Evolutionary conservation across 2,329 filamentous ascomycete species (phyloP), one percentile per base, ranked within the genome.

Genomic region (Chrysoporthe puriensis): DNA sequence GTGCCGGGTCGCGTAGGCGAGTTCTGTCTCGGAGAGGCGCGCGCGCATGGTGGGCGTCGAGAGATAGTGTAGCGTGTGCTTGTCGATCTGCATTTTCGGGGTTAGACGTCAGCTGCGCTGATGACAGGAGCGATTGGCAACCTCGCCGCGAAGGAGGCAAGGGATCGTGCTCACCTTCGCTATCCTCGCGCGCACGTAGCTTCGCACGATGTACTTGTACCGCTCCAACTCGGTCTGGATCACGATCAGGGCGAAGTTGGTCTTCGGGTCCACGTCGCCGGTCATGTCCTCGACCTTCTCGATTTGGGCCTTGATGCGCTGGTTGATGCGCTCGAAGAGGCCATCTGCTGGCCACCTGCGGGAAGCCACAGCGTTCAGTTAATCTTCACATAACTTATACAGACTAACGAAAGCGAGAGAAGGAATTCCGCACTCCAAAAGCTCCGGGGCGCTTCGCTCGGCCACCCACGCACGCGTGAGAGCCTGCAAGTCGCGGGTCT

Each of bases 211-310:
- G 76, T 94, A 99, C 81, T 97, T 97, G 80, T 92, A 96, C 58
- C 96, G 86, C 78, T 97, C 94, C 65, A 99, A 87, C 81, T 99
- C 96, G 7, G 96, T 98, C 82, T 99, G 96, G 65, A 97, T 90
- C 70, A 99, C 91, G 61, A 97, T 97, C 75, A 98, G 89, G 70
- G 89, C 89, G 78, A 99, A 97, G 77, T 97, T 98, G 71, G 92
- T 90, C 78, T 92, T 94, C 59, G 94, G 91, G 75, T 97, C 94
- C 88, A 94, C 91, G 75, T 92, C 90, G 70, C 91, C 91, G 14
- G 91, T 95, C 85, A 94, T 87, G 67, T 79, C 78, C 71, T 79
- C 78, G 62, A 79, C 77, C 62, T 73, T 77, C 69, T 79, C 78
- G 70, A 79, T 79, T 70, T 79, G 77, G 42, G 70, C 71, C 70